A percentile compares a stretch with the other conserved stretches of the same genome.
Evolutionary conservation across 2,329 filamentous ascomycete species (phyloP).

Genomic region (Aspergillus sp.): DNA sequence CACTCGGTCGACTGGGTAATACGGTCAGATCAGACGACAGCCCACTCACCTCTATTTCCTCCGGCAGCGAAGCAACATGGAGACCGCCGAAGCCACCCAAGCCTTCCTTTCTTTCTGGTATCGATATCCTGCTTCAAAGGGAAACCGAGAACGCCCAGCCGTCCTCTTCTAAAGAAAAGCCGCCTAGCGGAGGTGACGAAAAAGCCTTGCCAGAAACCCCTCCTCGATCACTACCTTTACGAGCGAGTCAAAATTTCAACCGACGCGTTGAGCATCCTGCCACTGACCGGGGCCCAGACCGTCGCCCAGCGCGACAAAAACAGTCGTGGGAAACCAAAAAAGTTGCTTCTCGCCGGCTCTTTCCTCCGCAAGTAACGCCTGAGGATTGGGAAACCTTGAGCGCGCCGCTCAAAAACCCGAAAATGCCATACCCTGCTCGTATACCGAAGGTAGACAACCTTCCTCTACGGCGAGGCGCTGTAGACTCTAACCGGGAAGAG

Average conservation of each 20-base stretch:
- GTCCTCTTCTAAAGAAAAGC: background rate
- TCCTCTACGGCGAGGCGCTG: constrained; percentile 10
- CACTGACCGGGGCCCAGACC: background rate
- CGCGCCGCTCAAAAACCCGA: constrained; percentile 9
- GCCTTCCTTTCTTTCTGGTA: constrained; percentile 12
- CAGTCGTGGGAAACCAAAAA: constrained; percentile 3
- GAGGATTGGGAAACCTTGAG: background rate
- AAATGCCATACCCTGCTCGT: constrained; percentile 15
- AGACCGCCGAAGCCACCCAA: constrained; percentile 16
- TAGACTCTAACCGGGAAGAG: background rate
- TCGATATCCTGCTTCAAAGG: background rate
- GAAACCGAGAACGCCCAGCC: background rate
- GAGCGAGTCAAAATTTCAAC: background rate
- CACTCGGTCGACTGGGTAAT: background rate
- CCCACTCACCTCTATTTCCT: background rate
- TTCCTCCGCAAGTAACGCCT: constrained; percentile 2
- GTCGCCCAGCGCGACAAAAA: background rate
- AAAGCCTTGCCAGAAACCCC: background rate
- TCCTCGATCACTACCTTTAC: background rate
- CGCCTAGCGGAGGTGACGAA: background rate
- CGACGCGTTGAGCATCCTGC: background rate
- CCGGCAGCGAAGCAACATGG: background rate
- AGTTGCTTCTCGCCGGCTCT: background rate
- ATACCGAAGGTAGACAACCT: constrained; percentile 17
- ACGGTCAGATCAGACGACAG: background rate